Evolutionary conservation across 2,329 filamentous ascomycete genomes (phyloP).

Genomic region (Venturia carpophila): DNA sequence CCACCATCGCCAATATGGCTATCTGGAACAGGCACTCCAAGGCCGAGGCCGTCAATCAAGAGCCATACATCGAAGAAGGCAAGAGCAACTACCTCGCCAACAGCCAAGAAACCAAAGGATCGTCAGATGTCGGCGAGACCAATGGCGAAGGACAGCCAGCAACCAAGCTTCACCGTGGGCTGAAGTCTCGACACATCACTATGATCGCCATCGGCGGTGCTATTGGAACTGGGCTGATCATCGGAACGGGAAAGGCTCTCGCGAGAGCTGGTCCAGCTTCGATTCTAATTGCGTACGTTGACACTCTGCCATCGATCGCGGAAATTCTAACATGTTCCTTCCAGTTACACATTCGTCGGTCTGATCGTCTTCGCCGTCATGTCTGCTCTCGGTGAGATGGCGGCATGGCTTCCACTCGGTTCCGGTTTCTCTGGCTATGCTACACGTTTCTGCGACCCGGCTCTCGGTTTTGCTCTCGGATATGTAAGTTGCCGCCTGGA

Average conservation of each 20-base stretch:
- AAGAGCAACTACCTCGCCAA: constrained; percentile 5
- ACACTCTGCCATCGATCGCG: not conserved
- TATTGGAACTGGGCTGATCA: constrained; percentile 57
- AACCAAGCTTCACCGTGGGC: constrained; percentile 41
- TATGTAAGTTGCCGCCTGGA: constrained; percentile 43
- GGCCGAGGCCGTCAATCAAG: not conserved
- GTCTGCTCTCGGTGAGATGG: constrained; percentile 69
- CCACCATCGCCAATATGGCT: constrained; percentile 3
- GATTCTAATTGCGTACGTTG: constrained; percentile 52
- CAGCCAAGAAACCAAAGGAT: not conserved
- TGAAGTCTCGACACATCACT: constrained; percentile 48
- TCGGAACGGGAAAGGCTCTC: constrained; percentile 45
- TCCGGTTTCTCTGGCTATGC: constrained; percentile 79
- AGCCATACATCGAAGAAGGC: constrained; percentile 12
- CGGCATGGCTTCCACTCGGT: constrained; percentile 68
- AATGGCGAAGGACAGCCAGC: not conserved
- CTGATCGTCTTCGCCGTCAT: constrained; percentile 28
- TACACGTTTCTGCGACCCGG: constrained; percentile 69
- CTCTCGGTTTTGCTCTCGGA: constrained; percentile 70
- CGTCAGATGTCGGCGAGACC: not conserved
- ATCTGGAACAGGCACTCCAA: constrained; percentile 15
- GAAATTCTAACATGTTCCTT: not conserved
- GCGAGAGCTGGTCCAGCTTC: constrained; percentile 45
- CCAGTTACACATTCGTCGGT: constrained; percentile 55
- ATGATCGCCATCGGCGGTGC: constrained; percentile 53